Base-by-base conservation (phyloP, 257 asterid genomes). In the Gardenia jasminoides region DNA sequence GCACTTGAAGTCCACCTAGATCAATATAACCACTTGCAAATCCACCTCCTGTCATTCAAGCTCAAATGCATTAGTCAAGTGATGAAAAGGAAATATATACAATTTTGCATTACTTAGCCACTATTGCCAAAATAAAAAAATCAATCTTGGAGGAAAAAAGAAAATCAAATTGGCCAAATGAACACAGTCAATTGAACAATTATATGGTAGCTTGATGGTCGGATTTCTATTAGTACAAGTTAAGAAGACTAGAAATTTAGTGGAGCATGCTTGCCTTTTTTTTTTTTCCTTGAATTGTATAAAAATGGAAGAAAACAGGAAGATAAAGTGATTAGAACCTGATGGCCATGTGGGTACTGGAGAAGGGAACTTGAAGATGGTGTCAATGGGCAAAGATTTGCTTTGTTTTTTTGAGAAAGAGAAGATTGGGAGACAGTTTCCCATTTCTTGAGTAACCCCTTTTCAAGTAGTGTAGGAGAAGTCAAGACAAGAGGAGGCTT, bases 1-100 rank as follows among this genome's bases (percentile, higher is more conserved):
- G 85, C 64, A 96, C 86, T 79, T 80, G 70, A 1, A 96, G 91
- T 10, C 97, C 98, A 66, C 97, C 98, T 20, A 93, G 85, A 81
- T 96, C 97, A 59, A 96, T 79, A 71, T 19, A 85, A 50, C 96
- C 97, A 43, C 83, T 83, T 28, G 82, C 93, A 74, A 96, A 96
- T 0, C 78, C 91, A 5, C 89, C 90, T 30, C 91, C 99, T 91
- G 47, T 48, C 43, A 70, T 71, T 26, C n/a, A 24, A 54, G 26
- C 9, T 79, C 6, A 70, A 28, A 15, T 61, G 13, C 54, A 71
- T 59, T 50, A 66, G 67, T 33, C 36, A 52, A 56, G 56, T 28
- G 43, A 16, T 69, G 30, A 64, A 36, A 65, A 54, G 44, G 20
- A 50, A 62, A 6, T 13, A 58, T 65, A 65, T 39, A 17, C 43